These are phyloP conservation scores for Naganishia sp. DNA, from an alignment of 1,284 basidiomycete genomes.

Conservation along the genomic window DNA sequence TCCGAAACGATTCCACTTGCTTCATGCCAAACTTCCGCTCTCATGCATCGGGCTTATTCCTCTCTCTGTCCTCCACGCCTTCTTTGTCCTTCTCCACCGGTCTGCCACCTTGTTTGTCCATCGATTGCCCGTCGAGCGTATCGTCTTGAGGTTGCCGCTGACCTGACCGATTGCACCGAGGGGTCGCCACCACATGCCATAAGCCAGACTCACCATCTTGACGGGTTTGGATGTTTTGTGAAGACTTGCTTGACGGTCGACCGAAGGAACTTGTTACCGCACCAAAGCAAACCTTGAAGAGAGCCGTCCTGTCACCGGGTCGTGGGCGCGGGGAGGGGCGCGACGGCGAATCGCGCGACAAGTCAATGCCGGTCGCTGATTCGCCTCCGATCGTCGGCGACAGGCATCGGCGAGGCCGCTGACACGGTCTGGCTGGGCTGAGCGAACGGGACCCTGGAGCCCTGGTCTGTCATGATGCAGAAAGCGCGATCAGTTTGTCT, in stretches of 20 bases:
- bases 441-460: not conserved
- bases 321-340: not conserved
- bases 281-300: constrained; percentile 26
- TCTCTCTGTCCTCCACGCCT: no score
- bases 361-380: constrained; percentile 27
- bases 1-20: not conserved
- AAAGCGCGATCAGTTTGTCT: not conserved
- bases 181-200: not conserved
- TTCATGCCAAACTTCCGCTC: not conserved
- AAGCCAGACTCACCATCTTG: constrained; percentile 26
- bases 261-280: constrained; percentile 6
- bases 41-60: no score
- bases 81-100: not conserved
- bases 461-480: not conserved
- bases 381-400: constrained; percentile 30
- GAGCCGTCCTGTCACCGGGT: constrained; percentile 18
- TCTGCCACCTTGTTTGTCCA: not conserved
- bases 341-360: constrained; percentile 2
- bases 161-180: constrained; percentile 8
- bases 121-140: not conserved
- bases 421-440: constrained; percentile 9
- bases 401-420: not conserved
- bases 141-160: not conserved
- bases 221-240: constrained; percentile 28
- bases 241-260: constrained; percentile 31